Evolutionary conservation across 1,139 yeast species (phyloP), one percentile per base, ranked within the genome.

Genomic region (Hyphopichia burtonii): DNA sequence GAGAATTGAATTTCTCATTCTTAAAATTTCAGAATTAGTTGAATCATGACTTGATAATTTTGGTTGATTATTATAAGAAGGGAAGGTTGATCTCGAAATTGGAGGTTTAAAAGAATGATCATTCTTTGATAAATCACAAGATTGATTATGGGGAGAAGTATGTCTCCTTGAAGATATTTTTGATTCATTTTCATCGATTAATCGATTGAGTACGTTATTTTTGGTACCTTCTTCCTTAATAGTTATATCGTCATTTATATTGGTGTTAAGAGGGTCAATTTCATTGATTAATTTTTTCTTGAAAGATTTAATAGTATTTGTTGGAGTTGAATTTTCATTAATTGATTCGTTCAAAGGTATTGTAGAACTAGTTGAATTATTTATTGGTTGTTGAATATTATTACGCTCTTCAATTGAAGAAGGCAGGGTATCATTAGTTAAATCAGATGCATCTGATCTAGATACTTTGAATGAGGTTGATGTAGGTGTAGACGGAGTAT

Each of bases 1-100:
- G 11, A 70, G 44, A 14, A 73, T 58, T 1, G 77, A 63, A 44
- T 65, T 65, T 44, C 78, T 59, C 73, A 76, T 68, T 43, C 74
- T 61, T 41, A 63, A 59, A 34, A 74, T 63, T 46, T 77, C 82
- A 16, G 61, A 39, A 22, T 59, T 64, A 3, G 73, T 63, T 15
- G 65, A 55, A 37, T 61, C 67, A 25, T 51, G 43, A 31, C n/a
- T 16, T 5, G 34, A 19, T 9, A 23, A 18, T 14, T 14, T 27
- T 10, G 22, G 31, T 25, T 35, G 37, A 22, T 40, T 41, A 38
- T 44, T 45, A 35, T 52, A 55, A 4, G 51, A 36, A 9, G 63
- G 61, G 39, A 55, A 54, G 2, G 63, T 54, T 40, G 46, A 55
- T 44, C 63, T 46, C n/a, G 56, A 33, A 8, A 42, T 28, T 14